Conservation (phyloP, 495 filamentous ascomycete species). For the Physcia stellaris region DNA sequence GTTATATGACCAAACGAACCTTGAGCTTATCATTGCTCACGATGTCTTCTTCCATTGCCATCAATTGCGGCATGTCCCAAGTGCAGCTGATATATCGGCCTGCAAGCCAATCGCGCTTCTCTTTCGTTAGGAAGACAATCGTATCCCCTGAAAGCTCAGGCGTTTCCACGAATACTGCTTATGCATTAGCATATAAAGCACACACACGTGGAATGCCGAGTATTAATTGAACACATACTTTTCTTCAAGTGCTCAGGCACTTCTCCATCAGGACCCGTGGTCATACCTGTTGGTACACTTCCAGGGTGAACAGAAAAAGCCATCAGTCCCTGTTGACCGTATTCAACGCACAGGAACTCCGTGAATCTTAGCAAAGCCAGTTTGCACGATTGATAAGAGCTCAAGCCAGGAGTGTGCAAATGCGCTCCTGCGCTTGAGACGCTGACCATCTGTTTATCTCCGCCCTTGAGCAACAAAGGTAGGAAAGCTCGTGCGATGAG, state of each 20-base stretch:
- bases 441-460: slow-evolving; percentile 35
- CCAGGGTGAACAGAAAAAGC: slow-evolving; percentile 31
- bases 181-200: background rate
- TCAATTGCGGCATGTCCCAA: slow-evolving; percentile 38
- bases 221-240: background rate
- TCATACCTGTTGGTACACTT: slow-evolving; percentile 26
- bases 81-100: slow-evolving; percentile 32
- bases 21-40: slow-evolving; percentile 28
- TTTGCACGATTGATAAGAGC: slow-evolving; percentile 28
- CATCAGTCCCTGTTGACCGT: slow-evolving; percentile 26
- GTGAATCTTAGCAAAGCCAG: slow-evolving; percentile 26
- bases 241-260: slow-evolving; percentile 7
- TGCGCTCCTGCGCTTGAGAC: slow-evolving; percentile 31
- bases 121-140: slow-evolving; percentile 31
- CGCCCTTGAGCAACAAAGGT: slow-evolving; percentile 27
- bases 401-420: slow-evolving; percentile 12
- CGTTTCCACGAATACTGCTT: slow-evolving; percentile 32
- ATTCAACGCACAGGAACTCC: slow-evolving; percentile 30
- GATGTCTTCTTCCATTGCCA: slow-evolving; percentile 30
- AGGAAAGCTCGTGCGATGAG: slow-evolving; percentile 27
- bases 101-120: slow-evolving; percentile 35
- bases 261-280: slow-evolving; percentile 1
- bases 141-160: slow-evolving; percentile 32
- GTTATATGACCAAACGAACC: slow-evolving; percentile 24
- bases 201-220: background rate